A percentile compares a stretch with the other conserved stretches of the same genome.
Conservation (phyloP, 1,284 basidiomycete species). For the Papiliotrema fonsecae region DNA sequence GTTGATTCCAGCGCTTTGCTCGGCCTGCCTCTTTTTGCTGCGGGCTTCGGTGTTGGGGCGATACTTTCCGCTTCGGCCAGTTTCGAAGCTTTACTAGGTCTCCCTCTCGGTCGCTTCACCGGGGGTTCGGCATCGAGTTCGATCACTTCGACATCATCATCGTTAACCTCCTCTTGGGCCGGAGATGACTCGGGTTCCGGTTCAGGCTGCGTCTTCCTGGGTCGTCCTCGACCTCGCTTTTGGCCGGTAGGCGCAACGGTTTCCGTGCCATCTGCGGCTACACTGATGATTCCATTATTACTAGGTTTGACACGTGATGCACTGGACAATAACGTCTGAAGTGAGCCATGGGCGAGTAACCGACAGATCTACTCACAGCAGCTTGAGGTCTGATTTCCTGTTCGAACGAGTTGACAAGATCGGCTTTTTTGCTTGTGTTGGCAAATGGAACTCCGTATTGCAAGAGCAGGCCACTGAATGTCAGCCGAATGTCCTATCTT, state of each 20-base stretch:
- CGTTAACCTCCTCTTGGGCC: constrained; percentile 1
- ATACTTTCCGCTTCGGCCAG: background rate
- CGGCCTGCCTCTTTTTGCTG: constrained; percentile 6
- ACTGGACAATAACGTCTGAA: constrained; percentile 17
- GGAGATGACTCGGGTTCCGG: background rate
- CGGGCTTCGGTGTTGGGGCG: background rate
- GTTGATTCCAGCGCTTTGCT: constrained; percentile 4
- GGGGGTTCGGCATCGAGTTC: constrained; percentile 12
- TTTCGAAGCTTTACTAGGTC: background rate
- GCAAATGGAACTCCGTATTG: constrained; percentile 76
- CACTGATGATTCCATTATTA: constrained; percentile 39
- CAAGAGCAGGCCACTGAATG: constrained; percentile 57
- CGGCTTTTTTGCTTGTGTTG: constrained; percentile 75
- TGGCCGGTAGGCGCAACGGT: constrained; percentile 1
- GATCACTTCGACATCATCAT: constrained; percentile 1
- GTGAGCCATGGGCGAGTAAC: constrained; percentile 13
- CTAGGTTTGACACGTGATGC: constrained; percentile 29
- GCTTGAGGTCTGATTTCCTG: constrained; percentile 64
- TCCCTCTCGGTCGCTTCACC: constrained; percentile 8
- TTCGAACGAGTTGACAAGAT: constrained; percentile 75
- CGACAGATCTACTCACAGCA: constrained; percentile 43
- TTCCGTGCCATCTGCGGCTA: constrained; percentile 25
- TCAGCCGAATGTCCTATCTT: background rate
- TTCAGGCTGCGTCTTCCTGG: constrained; percentile 13
- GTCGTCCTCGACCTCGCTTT: constrained; percentile 15